Evolutionary conservation across 2,329 filamentous ascomycete species (phyloP).

Genomic region (Monosporascus sp.): DNA sequence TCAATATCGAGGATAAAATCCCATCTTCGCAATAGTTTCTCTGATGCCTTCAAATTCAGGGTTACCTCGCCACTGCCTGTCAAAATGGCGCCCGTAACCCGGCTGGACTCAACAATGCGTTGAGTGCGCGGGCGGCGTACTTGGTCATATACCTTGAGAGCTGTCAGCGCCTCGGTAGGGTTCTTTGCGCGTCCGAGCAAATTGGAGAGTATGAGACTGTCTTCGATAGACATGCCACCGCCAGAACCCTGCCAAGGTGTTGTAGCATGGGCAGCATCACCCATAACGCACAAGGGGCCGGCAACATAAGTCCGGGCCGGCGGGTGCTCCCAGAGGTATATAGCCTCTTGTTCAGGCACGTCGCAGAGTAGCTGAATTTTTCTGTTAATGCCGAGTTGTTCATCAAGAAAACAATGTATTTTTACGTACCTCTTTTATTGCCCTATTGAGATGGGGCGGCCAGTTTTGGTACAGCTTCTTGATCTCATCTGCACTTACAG

Average conservation of each 20-base stretch:
- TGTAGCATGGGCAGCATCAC: constrained; percentile 14
- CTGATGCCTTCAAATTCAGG: constrained; percentile 4
- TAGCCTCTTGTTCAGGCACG: constrained; percentile 10
- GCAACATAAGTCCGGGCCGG: constrained; percentile 13
- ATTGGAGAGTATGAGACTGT: constrained; percentile 15
- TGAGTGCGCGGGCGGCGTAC: constrained; percentile 16
- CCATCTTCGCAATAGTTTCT: constrained; percentile 11
- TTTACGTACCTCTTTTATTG: constrained; percentile 15
- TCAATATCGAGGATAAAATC: constrained; percentile 17
- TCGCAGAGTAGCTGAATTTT: constrained; percentile 15
- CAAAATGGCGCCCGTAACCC: constrained; percentile 12
- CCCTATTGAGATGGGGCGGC: constrained; percentile 15
- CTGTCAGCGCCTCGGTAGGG: constrained; percentile 6
- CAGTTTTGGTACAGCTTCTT: constrained; percentile 12
- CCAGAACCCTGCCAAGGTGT: constrained; percentile 18
- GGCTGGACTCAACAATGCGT: constrained; percentile 18
- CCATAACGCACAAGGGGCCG: constrained; percentile 13
- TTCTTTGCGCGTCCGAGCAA: constrained; percentile 12
- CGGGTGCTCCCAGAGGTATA: constrained; percentile 22
- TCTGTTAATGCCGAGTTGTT: background rate
- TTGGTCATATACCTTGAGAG: constrained; percentile 14
- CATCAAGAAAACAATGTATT: background rate
- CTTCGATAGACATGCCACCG: constrained; percentile 20
- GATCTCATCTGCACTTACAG: constrained; percentile 13
- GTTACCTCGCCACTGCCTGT: constrained; percentile 2